These are phyloP conservation scores for Kwoniella europaea DNA, from an alignment of 768 basidiomycete species.

Conservation along the genomic window DNA sequence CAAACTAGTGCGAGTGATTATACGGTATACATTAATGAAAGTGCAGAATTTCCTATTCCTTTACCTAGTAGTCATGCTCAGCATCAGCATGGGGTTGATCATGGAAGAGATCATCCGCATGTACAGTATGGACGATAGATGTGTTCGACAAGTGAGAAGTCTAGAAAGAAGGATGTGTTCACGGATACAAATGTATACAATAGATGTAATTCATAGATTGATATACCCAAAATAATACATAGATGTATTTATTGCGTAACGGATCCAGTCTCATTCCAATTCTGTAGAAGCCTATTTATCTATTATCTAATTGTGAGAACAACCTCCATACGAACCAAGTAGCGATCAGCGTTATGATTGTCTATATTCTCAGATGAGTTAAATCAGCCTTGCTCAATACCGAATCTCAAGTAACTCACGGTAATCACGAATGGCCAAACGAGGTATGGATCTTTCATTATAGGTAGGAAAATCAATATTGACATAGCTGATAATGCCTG, in stretches of 20 bases:
- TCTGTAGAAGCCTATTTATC: not conserved
- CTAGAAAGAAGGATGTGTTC: not conserved
- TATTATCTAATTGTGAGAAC: constrained; percentile 29
- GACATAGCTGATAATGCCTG: constrained; percentile 46
- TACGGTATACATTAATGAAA: not conserved
- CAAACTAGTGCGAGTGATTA: constrained; percentile 9
- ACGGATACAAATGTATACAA: not conserved
- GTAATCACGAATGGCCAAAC: constrained; percentile 43
- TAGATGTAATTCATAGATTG: not conserved
- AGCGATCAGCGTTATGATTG: constrained; percentile 19
- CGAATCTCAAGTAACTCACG: constrained; percentile 12
- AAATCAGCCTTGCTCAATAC: not conserved
- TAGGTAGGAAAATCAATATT: constrained; percentile 33
- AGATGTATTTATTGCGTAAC: too few species aligned
- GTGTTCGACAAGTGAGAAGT: not conserved
- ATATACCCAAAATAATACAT: not conserved
- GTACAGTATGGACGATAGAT: not conserved
- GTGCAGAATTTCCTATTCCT: constrained; percentile 18
- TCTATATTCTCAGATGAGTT: constrained; percentile 1
- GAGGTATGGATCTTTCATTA: constrained; percentile 50
- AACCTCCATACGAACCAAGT: constrained; percentile 25
- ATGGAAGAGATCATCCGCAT: constrained; percentile 12
- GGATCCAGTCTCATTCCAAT: too few species aligned
- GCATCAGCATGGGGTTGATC: constrained; percentile 2
- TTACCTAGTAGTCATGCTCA: constrained; percentile 2